Base-by-base conservation (phyloP, 371 early-diverging fungal species). In the Mortierella sp. region DNA sequence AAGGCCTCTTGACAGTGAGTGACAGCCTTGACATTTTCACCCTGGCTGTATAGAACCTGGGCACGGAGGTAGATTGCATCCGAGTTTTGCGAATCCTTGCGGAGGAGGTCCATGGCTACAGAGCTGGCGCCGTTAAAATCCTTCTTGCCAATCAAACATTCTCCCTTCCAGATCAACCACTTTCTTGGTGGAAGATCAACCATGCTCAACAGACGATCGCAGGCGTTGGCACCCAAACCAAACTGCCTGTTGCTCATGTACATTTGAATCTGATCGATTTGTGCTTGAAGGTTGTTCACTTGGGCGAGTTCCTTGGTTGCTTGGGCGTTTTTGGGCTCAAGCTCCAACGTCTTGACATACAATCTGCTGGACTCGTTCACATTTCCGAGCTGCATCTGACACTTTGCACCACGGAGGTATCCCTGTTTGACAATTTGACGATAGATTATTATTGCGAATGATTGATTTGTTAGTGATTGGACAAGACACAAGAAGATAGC, bases 61-160 rank as follows among this genome's bases (percentile, higher is more conserved):
- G 94, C 95, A 53, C 93, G 83, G 40, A 94, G 75, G 34, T 88
- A 89, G 59, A 94, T 83, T 0, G 94, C 95, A 75, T 95, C 94
- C 6, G 93, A 86, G 82, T 94, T 93, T 71, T 89, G 89, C 3
- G 89, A 72, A 70, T 95, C 92, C 55, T 76, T 64, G 29, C 90
- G 86, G 17, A 93, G 81, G 19, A 92, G 80, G 17, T 86, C 77
- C 83, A 77, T 77, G 54, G 82, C 90, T 31, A 93, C 84, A 31
- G 88, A 85, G 43, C 88, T 86, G 17, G 94, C 94, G 67, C 92
- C 94, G 19, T 85, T 89, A 58, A 88, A 86, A 26, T 92, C 91
- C 70, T 90, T 86, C 66, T 88, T 86, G 23, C 90, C 93, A 19
- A 93, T 74, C 61, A 94, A 85, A 73, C 88, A 88, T 63, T 94